phyloP scores from a whole-genome alignment of 179 eudicot genomes.

The Carnegiea gigantea region DNA sequence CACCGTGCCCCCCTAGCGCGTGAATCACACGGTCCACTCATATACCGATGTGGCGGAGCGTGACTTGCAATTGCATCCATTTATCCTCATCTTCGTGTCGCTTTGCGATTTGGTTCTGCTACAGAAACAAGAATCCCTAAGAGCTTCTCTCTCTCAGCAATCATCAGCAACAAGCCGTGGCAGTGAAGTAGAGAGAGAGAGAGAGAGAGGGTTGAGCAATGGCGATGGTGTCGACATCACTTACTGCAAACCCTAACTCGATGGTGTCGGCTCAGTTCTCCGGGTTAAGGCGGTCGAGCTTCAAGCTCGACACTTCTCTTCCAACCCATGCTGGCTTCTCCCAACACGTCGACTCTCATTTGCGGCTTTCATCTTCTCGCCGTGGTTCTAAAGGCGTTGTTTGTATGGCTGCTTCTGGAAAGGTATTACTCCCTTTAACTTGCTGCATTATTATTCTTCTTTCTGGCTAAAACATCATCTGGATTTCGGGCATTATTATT shows the following conservation, averaged over 20 bases:
- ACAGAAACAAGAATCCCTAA: conserved; percentile 20
- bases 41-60: not conserved
- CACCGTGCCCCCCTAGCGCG: not conserved
- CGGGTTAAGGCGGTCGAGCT: conserved; percentile 27
- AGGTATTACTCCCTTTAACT: conserved; percentile 37
- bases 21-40: not conserved
- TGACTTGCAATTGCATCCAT: not conserved
- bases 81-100: not conserved
- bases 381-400: conserved; percentile 52
- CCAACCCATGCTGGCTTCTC: conserved; percentile 41
- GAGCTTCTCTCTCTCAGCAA: not conserved
- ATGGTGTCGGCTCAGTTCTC: conserved; percentile 34
- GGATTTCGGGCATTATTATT: not conserved
- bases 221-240: conserved; percentile 65
- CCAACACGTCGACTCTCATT: conserved; percentile 47
- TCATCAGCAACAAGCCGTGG: conserved; percentile 10
- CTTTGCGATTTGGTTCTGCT: not conserved
- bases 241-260: conserved; percentile 31
- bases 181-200: conserved; percentile 9
- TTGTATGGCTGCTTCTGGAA: conserved; percentile 82
- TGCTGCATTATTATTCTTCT: not conserved
- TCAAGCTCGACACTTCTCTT: conserved; percentile 23
- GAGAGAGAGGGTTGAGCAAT: conserved; percentile 24
- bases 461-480: not conserved
- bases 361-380: conserved; percentile 44